Evolutionary conservation across 2,329 filamentous ascomycete genomes (phyloP), one percentile per base, ranked within the genome.

Genomic region (Exophiala viscosa): DNA sequence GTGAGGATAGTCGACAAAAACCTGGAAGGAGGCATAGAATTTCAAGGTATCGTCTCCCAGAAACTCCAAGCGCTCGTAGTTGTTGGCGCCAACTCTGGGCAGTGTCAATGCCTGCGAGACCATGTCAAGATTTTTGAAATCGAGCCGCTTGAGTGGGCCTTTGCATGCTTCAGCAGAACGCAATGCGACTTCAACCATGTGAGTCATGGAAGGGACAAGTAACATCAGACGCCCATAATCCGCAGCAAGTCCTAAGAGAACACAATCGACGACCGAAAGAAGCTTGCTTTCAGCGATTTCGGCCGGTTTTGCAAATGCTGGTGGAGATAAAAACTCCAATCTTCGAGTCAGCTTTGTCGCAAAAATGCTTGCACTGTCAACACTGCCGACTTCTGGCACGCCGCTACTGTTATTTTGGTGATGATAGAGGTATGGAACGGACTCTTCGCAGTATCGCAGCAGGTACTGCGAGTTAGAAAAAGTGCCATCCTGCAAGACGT

Each of bases 51-150:
- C 84, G 63, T 97, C 92, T 0, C 93, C 93, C 0, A 96, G 72
- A 60, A 95, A 95, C 66, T 97, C 93, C 0, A 95, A 73, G 2
- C 87, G 77, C 62, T 97, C 87, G 65, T 96, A 96, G 59, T 96
- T 80, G 20, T 38, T 23, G 9, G 23, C 43, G 13, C 36, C 18
- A 10, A 38, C 48, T 3, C 10, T 15, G 15, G 58, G 55, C 17
- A 44, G 18, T 33, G 55, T 57, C 28, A 60, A 20, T 32, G 58
- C 58, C 34, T 54, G 34, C 6, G 48, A 39, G 11, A 60, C 44
- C 34, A 60, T 14, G 20, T 51, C 46, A 8, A 50, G 13, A 32
- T 53, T 39, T 13, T 18, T 13, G 36, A 58, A 46, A 14, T 39
- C 34, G 23, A 61, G 41, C 8, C 28, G 32, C 14, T 41, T n/a